These are phyloP conservation scores for Ilyonectria sp. DNA, from an alignment of 2,329 filamentous ascomycete species.

Conservation along the genomic window DNA sequence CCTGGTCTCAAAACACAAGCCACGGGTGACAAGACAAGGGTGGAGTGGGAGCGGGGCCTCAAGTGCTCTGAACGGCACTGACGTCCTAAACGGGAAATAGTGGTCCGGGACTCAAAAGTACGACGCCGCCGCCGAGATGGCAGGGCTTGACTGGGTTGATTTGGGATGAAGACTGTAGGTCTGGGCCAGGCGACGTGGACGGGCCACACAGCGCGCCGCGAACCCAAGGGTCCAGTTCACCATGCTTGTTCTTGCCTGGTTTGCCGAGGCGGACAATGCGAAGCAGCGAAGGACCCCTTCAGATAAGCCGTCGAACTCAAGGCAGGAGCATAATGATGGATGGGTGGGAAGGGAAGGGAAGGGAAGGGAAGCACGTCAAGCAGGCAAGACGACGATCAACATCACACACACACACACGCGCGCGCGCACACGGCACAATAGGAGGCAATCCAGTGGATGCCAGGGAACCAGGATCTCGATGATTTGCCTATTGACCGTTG, in stretches of 20 bases:
- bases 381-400: slow-evolving; percentile 37
- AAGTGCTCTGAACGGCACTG: slow-evolving; percentile 44
- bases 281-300: neutral
- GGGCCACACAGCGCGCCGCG: slow-evolving; percentile 25
- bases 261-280: neutral
- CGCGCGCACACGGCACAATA: slow-evolving; percentile 35
- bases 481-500: slow-evolving; percentile 49
- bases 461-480: slow-evolving; percentile 43
- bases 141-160: slow-evolving; percentile 26
- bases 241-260: slow-evolving; percentile 5
- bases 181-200: slow-evolving; percentile 20
- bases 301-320: neutral
- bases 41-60: slow-evolving; percentile 35
- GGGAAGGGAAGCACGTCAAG: neutral
- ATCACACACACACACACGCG: slow-evolving; percentile 25
- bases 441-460: slow-evolving; percentile 32
- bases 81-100: slow-evolving; percentile 44
- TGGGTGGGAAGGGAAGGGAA: neutral
- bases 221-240: slow-evolving; percentile 6
- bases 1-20: slow-evolving; percentile 39
- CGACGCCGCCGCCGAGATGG: slow-evolving; percentile 43
- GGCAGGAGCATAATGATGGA: neutral
- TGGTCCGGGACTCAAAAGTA: slow-evolving; percentile 42
- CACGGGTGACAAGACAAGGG: slow-evolving; percentile 41
- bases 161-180: slow-evolving; percentile 24